A percentile compares a stretch with the other conserved stretches of the same genome.
These are phyloP conservation scores for Xylariaceae sp. DNA, from an alignment of 2,329 filamentous ascomycete genomes.

Conservation along the genomic window DNA sequence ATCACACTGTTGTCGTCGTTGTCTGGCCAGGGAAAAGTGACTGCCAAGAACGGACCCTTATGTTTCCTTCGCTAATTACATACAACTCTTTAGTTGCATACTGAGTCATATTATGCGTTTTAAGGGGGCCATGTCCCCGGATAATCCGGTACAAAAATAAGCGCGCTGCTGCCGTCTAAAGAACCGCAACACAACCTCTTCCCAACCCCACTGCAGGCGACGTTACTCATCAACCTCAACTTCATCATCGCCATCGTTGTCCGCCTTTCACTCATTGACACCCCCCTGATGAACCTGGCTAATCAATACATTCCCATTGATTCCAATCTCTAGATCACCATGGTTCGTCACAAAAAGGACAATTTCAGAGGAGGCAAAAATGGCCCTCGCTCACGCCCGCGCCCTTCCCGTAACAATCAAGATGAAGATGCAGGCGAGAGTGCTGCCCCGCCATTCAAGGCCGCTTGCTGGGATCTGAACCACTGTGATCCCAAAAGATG, in stretches of 20 bases:
- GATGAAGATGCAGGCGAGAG: conserved; percentile 37
- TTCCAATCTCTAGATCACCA: conserved; percentile 34
- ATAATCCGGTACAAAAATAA: too few relatives aligned
- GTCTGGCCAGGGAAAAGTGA: too few relatives aligned
- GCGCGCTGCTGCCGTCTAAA: not conserved
- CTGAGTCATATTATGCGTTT: too few relatives aligned
- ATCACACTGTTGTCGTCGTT: too few relatives aligned
- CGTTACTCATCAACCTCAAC: not conserved
- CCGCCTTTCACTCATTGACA: not conserved
- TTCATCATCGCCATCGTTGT: not conserved
- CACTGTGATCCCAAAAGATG: conserved; percentile 97
- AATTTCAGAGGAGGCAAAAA: conserved; percentile 68
- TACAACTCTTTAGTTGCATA: too few relatives aligned
- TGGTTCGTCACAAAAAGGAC: conserved; percentile 98
- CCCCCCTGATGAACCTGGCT: not conserved
- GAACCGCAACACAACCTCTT: not conserved
- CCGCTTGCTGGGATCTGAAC: conserved; percentile 94
- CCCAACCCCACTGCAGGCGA: not conserved
- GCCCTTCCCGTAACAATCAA: conserved; percentile 24
- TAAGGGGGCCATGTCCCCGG: too few relatives aligned
- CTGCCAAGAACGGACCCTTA: too few relatives aligned
- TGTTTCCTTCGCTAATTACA: too few relatives aligned
- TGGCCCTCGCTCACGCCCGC: conserved; percentile 51
- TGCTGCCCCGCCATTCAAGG: conserved; percentile 64
- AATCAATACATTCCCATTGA: not conserved